Percentiles rank a stretch among this genome's conserved stretches.
phyloP scores from a whole-genome alignment of 441 rosid species.

The Populus hybrid region DNA sequence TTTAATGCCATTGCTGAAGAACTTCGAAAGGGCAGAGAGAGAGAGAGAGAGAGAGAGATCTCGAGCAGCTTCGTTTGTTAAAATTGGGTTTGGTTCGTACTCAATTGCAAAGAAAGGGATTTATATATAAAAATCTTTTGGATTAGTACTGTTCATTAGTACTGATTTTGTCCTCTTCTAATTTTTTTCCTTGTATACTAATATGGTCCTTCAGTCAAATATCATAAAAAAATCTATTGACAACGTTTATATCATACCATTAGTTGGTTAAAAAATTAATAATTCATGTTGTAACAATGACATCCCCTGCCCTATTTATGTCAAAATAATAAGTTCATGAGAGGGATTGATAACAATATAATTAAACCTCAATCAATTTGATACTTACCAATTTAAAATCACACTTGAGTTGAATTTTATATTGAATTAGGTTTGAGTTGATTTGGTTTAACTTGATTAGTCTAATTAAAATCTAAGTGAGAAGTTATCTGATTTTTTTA shows the following conservation, averaged over 20 bases:
- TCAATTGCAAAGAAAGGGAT: background rate
- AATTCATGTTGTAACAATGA: background rate
- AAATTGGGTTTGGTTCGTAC: background rate
- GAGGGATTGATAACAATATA: no score
- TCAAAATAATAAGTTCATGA: background rate
- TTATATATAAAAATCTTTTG: background rate
- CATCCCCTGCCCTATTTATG: background rate
- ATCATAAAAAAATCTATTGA: background rate
- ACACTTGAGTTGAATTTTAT: no score
- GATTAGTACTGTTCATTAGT: no score
- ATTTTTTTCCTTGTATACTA: no score
- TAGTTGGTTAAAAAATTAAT: background rate
- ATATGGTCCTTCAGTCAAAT: background rate
- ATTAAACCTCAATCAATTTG: no score
- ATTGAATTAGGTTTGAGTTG: no score
- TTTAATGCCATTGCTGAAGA: background rate
- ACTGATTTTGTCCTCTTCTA: background rate
- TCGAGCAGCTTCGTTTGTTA: background rate
- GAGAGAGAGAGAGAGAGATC: no score
- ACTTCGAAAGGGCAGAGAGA: background rate
- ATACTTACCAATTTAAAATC: no score
- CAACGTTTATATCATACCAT: background rate
- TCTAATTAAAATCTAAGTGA: no score
- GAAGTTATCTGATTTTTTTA: no score
- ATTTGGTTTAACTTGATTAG: no score